A percentile compares a stretch with the other conserved stretches of the same genome.
These are phyloP conservation scores for Backusella sp. DNA, from an alignment of 192 early-diverging fungal genomes.

Conservation along the genomic window DNA sequence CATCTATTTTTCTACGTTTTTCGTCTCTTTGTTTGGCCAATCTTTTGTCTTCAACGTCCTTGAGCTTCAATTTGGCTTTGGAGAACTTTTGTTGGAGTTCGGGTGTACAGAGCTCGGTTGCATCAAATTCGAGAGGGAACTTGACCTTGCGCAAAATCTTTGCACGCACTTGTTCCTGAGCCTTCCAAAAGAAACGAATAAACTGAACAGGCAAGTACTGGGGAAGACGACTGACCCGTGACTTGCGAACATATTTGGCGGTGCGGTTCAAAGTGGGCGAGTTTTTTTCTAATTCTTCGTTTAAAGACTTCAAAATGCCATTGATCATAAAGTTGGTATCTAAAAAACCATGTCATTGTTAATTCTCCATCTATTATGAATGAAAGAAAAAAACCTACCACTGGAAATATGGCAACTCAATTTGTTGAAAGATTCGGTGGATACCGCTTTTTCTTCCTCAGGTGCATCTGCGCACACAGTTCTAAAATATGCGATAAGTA, in stretches of 20 bases:
- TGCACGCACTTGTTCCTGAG: slow-evolving; percentile 69
- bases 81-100: slow-evolving; percentile 77
- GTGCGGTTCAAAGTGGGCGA: slow-evolving; percentile 77
- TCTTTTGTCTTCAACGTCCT: slow-evolving; percentile 71
- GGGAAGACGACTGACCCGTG: slow-evolving; percentile 82
- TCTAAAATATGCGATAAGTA: slow-evolving; percentile 35
- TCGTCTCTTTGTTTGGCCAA: slow-evolving; percentile 51
- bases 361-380: neutral
- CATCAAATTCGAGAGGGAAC: slow-evolving; percentile 92
- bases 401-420: slow-evolving; percentile 68
- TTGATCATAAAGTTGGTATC: slow-evolving; percentile 77
- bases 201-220: slow-evolving; percentile 88
- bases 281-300: slow-evolving; percentile 87
- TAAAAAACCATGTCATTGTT: slow-evolving; percentile 11
- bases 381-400: slow-evolving; percentile 23
- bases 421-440: slow-evolving; percentile 73
- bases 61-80: slow-evolving; percentile 60
- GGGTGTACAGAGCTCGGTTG: slow-evolving; percentile 79
- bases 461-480: slow-evolving; percentile 79
- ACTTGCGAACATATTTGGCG: slow-evolving; percentile 76
- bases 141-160: slow-evolving; percentile 97
- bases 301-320: slow-evolving; percentile 66
- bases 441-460: slow-evolving; percentile 60
- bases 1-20: slow-evolving; percentile 36
- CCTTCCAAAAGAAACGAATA: slow-evolving; percentile 96